Conservation (phyloP, 306 rosid genomes). For the Abrus pulchellus region DNA sequence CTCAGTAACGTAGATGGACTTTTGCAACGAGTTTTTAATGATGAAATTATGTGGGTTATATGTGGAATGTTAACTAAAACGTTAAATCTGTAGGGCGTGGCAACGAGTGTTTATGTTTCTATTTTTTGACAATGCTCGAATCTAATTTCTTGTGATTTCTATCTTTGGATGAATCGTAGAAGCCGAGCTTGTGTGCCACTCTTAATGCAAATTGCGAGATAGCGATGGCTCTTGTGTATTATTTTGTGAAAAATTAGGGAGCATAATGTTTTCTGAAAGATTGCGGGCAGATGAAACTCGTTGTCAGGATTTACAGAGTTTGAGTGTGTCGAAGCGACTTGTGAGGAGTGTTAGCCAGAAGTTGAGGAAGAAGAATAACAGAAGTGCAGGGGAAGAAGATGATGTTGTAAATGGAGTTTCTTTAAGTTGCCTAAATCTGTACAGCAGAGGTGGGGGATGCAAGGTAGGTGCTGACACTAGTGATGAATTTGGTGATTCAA, state of each 20-base stretch:
- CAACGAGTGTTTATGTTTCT: constrained; percentile 37
- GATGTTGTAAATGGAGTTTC: constrained; percentile 72
- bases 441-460: constrained; percentile 94
- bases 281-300: constrained; percentile 64
- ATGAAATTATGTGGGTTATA: constrained; percentile 13
- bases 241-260: constrained; percentile 48
- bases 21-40: constrained; percentile 10
- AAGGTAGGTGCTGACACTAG: constrained; percentile 98
- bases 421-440: constrained; percentile 79
- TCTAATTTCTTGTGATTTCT: constrained; percentile 46
- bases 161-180: constrained; percentile 47
- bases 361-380: constrained; percentile 74
- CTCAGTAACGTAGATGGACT: not conserved
- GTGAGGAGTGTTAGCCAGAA: constrained; percentile 93
- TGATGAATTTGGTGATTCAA: constrained; percentile 82
- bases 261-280: constrained; percentile 73
- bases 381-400: constrained; percentile 70
- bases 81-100: not conserved
- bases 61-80: constrained; percentile 20
- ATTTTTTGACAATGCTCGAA: constrained; percentile 29
- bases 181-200: constrained; percentile 46
- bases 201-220: constrained; percentile 40
- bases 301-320: constrained; percentile 69
- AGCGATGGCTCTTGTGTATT: constrained; percentile 52
- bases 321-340: constrained; percentile 86